Percentiles rank a stretch among this genome's conserved stretches.
Conservation (phyloP, 192 early-diverging fungal species). For the Podila verticillata region DNA sequence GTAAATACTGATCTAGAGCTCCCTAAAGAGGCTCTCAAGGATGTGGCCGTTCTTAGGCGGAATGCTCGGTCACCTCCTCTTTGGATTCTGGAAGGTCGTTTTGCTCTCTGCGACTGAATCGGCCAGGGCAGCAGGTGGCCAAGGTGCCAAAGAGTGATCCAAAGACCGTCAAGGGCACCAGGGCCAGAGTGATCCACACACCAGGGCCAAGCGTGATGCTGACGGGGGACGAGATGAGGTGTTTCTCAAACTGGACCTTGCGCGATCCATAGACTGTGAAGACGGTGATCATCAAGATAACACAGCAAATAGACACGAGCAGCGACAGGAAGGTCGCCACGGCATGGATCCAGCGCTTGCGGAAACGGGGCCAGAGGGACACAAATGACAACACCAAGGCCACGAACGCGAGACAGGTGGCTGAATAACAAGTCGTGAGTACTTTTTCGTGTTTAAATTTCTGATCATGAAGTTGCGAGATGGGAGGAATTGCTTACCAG, state of each 20-base stretch:
- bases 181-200: constrained; percentile 30
- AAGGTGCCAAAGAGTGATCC: constrained; percentile 21
- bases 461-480: too few species aligned
- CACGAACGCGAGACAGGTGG: constrained; percentile 28
- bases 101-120: constrained; percentile 6
- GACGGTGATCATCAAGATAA: constrained; percentile 29
- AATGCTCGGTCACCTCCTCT: constrained; percentile 21
- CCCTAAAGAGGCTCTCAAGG: background rate
- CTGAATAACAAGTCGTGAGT: background rate
- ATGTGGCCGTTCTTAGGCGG: background rate
- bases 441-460: background rate
- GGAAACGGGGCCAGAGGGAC: constrained; percentile 18
- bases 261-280: constrained; percentile 27
- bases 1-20: too few species aligned
- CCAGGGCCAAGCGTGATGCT: constrained; percentile 24
- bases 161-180: constrained; percentile 36
- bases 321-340: constrained; percentile 15
- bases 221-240: constrained; percentile 1
- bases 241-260: constrained; percentile 30
- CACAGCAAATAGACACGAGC: constrained; percentile 23
- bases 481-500: constrained; percentile 3
- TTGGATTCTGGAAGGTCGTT: constrained; percentile 13
- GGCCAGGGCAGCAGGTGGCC: constrained; percentile 35
- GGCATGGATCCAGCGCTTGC: constrained; percentile 36
- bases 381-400: constrained; percentile 25